These are phyloP conservation scores for Aspergillus sp. DNA, from an alignment of 2,329 filamentous ascomycete genomes.

Conservation along the genomic window DNA sequence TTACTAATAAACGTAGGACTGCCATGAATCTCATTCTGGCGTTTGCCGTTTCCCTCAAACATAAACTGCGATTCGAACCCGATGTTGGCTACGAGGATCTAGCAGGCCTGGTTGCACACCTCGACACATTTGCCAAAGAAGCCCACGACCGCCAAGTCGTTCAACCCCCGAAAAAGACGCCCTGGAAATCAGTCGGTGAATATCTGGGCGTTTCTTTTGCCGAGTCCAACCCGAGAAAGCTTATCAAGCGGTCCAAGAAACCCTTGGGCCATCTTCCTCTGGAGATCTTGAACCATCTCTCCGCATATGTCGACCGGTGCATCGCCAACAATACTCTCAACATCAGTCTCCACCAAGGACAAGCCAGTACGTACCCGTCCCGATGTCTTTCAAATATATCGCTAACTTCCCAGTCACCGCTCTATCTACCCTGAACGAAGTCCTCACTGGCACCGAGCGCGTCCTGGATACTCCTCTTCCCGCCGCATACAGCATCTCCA, in stretches of 20 bases:
- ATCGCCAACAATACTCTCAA: conserved; percentile 47
- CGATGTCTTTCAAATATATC: neutral
- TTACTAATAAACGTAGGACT: conserved; percentile 41
- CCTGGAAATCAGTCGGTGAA: conserved; percentile 68
- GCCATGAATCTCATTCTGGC: conserved; percentile 77
- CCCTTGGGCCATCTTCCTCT: conserved; percentile 82
- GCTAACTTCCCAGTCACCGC: conserved; percentile 52
- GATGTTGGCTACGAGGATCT: conserved; percentile 77
- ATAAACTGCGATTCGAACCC: conserved; percentile 81
- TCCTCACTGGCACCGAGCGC: conserved; percentile 71
- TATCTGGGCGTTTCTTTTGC: conserved; percentile 77
- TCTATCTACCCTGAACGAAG: conserved; percentile 68
- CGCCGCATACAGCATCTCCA: conserved; percentile 79
- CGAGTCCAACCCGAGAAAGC: conserved; percentile 74
- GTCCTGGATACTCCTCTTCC: conserved; percentile 81
- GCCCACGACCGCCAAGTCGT: conserved; percentile 50
- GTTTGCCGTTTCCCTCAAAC: conserved; percentile 76
- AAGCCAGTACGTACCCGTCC: conserved; percentile 34
- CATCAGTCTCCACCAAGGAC: conserved; percentile 40
- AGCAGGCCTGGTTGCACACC: conserved; percentile 66
- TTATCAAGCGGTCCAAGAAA: conserved; percentile 70
- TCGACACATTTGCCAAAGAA: conserved; percentile 72
- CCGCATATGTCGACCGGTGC: conserved; percentile 65
- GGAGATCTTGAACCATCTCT: conserved; percentile 75
- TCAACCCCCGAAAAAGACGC: conserved; percentile 46